Evolutionary conservation across 2,329 filamentous ascomycete genomes (phyloP).

Genomic region (Zasmidium cellare): DNA sequence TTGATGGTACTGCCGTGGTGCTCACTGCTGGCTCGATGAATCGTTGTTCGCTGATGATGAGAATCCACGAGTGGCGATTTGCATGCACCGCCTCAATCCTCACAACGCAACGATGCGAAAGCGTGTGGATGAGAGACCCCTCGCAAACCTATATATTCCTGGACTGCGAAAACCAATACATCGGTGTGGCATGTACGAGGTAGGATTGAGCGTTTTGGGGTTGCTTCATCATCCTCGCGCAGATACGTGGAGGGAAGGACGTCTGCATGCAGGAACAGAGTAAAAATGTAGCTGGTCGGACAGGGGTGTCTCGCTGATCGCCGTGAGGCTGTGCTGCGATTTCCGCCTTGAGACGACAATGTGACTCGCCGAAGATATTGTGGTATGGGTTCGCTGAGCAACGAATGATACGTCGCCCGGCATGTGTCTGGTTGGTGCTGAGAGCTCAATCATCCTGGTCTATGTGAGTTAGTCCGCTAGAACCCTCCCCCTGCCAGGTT

Average conservation of each 20-base stretch:
- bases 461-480: no score
- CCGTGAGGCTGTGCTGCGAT: neutral
- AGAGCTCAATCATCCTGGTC: no score
- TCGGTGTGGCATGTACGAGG: neutral
- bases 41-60: neutral
- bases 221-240: no score
- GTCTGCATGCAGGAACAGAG: no score
- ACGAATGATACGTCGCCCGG: neutral
- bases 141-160: neutral
- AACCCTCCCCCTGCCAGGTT: no score
- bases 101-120: neutral
- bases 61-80: neutral
- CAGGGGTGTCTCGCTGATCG: neutral
- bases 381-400: neutral
- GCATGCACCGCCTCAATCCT: neutral
- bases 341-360: neutral
- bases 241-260: no score
- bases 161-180: neutral
- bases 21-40: neutral
- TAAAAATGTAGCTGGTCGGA: no score
- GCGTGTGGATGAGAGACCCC: neutral
- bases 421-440: neutral
- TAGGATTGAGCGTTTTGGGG: neutral
- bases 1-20: neutral
- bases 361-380: neutral